Evolutionary conservation across 306 rosid genomes (phyloP), one percentile per base, ranked within the genome.

Genomic region (Medicago lupulina): DNA sequence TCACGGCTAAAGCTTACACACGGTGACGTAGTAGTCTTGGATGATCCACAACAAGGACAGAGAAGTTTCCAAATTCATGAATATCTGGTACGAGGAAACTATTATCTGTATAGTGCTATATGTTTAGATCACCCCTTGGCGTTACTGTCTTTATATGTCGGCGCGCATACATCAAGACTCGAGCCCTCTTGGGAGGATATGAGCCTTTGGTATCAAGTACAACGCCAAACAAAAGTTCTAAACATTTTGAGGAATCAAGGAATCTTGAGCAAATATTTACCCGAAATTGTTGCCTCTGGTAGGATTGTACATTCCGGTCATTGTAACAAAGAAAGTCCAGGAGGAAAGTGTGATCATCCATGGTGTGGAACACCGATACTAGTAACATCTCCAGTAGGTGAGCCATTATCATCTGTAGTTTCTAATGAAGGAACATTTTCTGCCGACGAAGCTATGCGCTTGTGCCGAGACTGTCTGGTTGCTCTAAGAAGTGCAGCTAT

Each of bases 191-290:
- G 90, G 92, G 98, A 93, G 89, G 98, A 93, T 75, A 93, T 93
- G 98, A 93, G 97, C 81, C 96, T 89, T 70, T 93, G 98, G 98
- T 93, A 91, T 80, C 92, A 88, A 84, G 98, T 93, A 9, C 98
- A 93, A 82, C 92, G 98, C 28, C 98, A 93, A 87, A 91, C 97
- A 19, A 93, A 91, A 81, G 98, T 93, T 23, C 85, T 91, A 25
- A 93, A 88, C 84, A 83, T 89, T 70, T 80, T 93, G 31, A 87
- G 88, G 83, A 89, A 80, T 72, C 90, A 88, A 75, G 98, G 91
- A 61, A 84, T 92, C 57, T 67, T 88, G 68, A 88, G 90, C 86
- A 88, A 82, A 67, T 76, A 85, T 71, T 85, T 93, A 74, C 98
- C 98, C 0, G 91, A 91, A 75, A 89, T 93, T 41, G 80, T 89